Evolutionary conservation across 768 basidiomycete genomes (phyloP).

Genomic region (Termitomyces sp.): DNA sequence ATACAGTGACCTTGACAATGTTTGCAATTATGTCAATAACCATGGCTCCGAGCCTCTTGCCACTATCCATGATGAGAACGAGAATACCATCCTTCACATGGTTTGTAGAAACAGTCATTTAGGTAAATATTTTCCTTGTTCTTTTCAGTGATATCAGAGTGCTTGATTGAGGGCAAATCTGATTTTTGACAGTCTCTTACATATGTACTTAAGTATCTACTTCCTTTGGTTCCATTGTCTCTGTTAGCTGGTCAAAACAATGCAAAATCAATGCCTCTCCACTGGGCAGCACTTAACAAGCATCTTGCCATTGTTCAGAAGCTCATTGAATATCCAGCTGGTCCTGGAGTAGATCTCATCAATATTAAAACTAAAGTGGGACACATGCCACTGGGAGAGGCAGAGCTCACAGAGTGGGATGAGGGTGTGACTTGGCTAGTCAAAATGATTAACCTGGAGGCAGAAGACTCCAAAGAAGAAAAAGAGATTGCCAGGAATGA

Average conservation of each 20-base stretch:
- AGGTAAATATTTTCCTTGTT: slow-evolving; percentile 46
- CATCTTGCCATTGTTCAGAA: slow-evolving; percentile 63
- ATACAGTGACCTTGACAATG: slow-evolving; percentile 84
- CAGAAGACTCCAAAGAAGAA: slow-evolving; percentile 34
- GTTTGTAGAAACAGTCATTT: slow-evolving; percentile 82
- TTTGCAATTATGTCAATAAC: slow-evolving; percentile 58
- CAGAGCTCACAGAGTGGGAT: slow-evolving; percentile 76
- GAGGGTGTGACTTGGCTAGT: slow-evolving; percentile 85
- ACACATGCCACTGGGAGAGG: slow-evolving; percentile 76
- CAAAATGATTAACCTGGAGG: slow-evolving; percentile 72
- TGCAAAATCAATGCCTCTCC: slow-evolving; percentile 79
- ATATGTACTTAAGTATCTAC: slow-evolving; percentile 78
- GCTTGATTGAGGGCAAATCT: slow-evolving; percentile 23
- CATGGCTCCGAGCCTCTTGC: slow-evolving; percentile 52
- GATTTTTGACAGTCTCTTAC: slow-evolving; percentile 42
- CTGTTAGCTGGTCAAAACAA: slow-evolving; percentile 63
- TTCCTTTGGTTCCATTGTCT: slow-evolving; percentile 53
- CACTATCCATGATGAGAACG: slow-evolving; percentile 65
- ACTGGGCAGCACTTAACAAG: slow-evolving; percentile 88
- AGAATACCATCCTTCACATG: slow-evolving; percentile 86
- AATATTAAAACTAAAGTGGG: slow-evolving; percentile 75
- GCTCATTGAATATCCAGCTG: slow-evolving; percentile 53
- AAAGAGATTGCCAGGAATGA: slow-evolving; percentile 35
- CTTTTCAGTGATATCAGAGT: slow-evolving; percentile 7
- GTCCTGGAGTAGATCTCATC: slow-evolving; percentile 66